A percentile compares a stretch with the other conserved stretches of the same genome.
phyloP scores from a whole-genome alignment of 768 basidiomycete genomes.

The Tulasnella sp. region DNA sequence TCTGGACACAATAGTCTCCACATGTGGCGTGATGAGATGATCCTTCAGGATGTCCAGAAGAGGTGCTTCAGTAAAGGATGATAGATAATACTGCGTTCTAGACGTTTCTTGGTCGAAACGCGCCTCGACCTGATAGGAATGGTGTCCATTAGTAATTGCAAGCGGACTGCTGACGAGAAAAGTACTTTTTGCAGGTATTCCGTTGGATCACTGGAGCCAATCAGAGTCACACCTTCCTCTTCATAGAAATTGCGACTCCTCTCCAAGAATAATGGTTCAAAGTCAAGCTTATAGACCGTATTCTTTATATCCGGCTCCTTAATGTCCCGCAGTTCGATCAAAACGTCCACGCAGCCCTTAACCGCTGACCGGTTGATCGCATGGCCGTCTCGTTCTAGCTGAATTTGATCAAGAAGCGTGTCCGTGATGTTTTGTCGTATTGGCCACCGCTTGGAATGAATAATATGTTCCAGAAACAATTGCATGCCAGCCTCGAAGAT shows the following conservation, averaged over 20 bases:
- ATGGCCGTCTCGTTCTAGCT: slow-evolving; percentile 82
- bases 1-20: slow-evolving; percentile 65
- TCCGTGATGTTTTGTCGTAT: slow-evolving; percentile 72
- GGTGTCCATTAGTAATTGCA: slow-evolving; percentile 15
- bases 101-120: slow-evolving; percentile 74
- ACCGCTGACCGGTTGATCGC: slow-evolving; percentile 84
- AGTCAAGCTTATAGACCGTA: slow-evolving; percentile 66
- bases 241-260: slow-evolving; percentile 73
- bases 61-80: slow-evolving; percentile 52
- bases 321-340: slow-evolving; percentile 50
- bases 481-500: slow-evolving; percentile 72
- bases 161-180: slow-evolving; percentile 15
- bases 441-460: slow-evolving; percentile 40
- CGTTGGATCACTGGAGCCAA: slow-evolving; percentile 64
- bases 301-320: slow-evolving; percentile 28
- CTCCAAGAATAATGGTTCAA: slow-evolving; percentile 69
- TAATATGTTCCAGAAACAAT: slow-evolving; percentile 72
- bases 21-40: slow-evolving; percentile 62
- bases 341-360: slow-evolving; percentile 76
- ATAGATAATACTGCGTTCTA: slow-evolving; percentile 75
- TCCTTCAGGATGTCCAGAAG: slow-evolving; percentile 66
- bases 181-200: slow-evolving; percentile 70
- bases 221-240: slow-evolving; percentile 53
- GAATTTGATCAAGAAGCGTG: slow-evolving; percentile 77
- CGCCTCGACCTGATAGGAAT: slow-evolving; percentile 48